Base-by-base conservation (phyloP, 1,139 yeast genomes). In the Candida gigantensis region DNA sequence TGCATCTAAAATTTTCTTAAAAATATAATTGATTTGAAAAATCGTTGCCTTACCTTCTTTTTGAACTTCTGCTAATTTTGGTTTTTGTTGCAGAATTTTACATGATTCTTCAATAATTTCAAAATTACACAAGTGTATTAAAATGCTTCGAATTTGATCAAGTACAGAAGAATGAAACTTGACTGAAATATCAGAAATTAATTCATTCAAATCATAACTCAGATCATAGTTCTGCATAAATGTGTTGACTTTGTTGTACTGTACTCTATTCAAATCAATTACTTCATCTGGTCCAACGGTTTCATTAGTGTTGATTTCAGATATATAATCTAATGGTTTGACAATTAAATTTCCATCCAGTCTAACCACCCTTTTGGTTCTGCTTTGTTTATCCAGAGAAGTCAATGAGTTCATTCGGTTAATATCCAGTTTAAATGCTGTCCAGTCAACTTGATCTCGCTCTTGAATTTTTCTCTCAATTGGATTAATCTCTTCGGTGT, bases 361-460 rank as follows among this genome's bases (percentile, higher is more conserved):
- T 44, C 82, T 79, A n/a, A 82, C 74, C 4, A 79, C 84, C 44
- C 88, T 65, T 53, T 74, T 76, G 30, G 85, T 81, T 45, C 97
- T 72, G 10, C 72, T 66, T 41, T 79, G 82, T 40, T 84, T 79
- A 47, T 89, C 96, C 37, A 72, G 77, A 4, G 81, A 68, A 1
- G 86, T 77, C 31, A 89, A 64, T 0, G 96, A 78, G 47, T 83
- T 84, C 50, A 90, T 80, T 49, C 97, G 73, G 53, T 84, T 80
- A 36, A 90, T 64, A 39, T 84, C 90, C 47, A 55, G 52, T 46
- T 68, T 70, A 42, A 65, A 58, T 3, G 68, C 58, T 6, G 66
- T 57, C 76, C 74, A 68, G 41, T 67, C 71, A 24, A 64, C 57
- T 24, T 60, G 63, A 14, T 57, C 61, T n/a, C 50, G 59, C 29